These are phyloP conservation scores for Gymnopus androsaceus DNA, from an alignment of 1,284 basidiomycete genomes.

Conservation along the genomic window DNA sequence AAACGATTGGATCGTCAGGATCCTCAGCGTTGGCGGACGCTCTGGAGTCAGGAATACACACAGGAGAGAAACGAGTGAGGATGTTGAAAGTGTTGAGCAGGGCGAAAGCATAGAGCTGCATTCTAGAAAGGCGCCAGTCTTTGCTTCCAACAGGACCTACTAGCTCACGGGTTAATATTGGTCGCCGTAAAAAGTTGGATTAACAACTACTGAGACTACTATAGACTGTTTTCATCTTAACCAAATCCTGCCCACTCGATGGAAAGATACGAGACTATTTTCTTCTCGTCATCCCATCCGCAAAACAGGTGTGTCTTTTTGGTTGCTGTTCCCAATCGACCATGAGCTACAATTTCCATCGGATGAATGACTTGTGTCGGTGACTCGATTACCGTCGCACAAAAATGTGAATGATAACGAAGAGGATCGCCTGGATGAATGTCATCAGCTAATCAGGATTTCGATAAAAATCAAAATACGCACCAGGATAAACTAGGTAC, in stretches of 20 bases:
- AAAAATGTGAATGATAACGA: conserved; percentile 96
- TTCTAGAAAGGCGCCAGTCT: background rate
- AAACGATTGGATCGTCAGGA: conserved; percentile 69
- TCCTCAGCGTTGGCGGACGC: conserved; percentile 58
- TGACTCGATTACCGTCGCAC: conserved; percentile 77
- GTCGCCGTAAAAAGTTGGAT: conserved; percentile 42
- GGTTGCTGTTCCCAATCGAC: conserved; percentile 93
- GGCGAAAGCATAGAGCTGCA: conserved; percentile 29
- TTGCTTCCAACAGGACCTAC: conserved; percentile 18
- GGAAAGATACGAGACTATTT: conserved; percentile 74
- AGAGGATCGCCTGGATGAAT: conserved; percentile 80
- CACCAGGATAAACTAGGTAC: conserved; percentile 94
- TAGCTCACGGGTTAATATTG: conserved; percentile 30
- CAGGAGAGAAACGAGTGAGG: conserved; percentile 39
- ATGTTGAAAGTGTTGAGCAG: conserved; percentile 55
- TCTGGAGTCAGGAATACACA: conserved; percentile 21
- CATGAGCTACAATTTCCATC: conserved; percentile 94
- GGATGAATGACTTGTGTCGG: conserved; percentile 66
- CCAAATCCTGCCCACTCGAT: conserved; percentile 94
- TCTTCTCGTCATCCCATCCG: conserved; percentile 76
- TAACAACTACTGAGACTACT: conserved; percentile 19
- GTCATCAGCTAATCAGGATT: background rate
- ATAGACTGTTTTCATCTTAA: conserved; percentile 36
- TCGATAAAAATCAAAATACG: conserved; percentile 26
- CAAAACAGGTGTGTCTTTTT: conserved; percentile 96